Evolutionary conservation across 2,329 filamentous ascomycete species (phyloP).

Genomic region (Diaporthe helianthi): DNA sequence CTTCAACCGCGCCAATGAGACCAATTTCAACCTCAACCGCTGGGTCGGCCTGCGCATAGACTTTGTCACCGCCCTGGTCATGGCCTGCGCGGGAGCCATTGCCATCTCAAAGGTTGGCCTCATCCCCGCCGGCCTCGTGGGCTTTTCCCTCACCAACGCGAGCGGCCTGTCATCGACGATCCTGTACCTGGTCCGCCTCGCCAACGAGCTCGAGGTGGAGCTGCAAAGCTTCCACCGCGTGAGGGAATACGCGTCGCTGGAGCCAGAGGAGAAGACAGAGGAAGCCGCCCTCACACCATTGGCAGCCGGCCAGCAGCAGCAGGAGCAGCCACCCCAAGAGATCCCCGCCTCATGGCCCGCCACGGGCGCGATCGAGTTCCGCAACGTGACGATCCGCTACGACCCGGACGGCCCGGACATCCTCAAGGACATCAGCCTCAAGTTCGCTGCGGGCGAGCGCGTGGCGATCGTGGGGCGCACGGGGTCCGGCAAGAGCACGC

Average conservation of each 20-base stretch:
- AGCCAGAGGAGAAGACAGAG: constrained; percentile 39
- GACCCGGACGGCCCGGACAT: constrained; percentile 41
- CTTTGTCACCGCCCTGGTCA: constrained; percentile 60
- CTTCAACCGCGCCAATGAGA: constrained; percentile 55
- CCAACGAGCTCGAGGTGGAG: constrained; percentile 65
- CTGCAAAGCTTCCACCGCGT: constrained; percentile 55
- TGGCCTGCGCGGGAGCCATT: constrained; percentile 58
- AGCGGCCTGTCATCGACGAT: constrained; percentile 61
- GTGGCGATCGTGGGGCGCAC: constrained; percentile 73
- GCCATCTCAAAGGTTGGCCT: constrained; percentile 55
- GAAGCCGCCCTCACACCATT: constrained; percentile 19
- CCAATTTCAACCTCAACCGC: constrained; percentile 62
- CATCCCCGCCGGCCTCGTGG: constrained; percentile 60
- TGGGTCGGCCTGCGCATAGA: constrained; percentile 64
- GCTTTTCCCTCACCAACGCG: constrained; percentile 63
- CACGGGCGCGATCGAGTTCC: constrained; percentile 41
- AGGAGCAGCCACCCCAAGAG: neutral
- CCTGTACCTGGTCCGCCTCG: constrained; percentile 56
- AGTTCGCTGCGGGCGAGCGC: constrained; percentile 60
- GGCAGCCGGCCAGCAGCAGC: neutral
- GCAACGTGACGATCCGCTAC: constrained; percentile 41
- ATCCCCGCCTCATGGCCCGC: constrained; percentile 40
- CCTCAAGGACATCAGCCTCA: constrained; percentile 40
- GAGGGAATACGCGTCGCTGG: constrained; percentile 41
- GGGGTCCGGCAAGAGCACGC: constrained; percentile 71